These are phyloP conservation scores for Tulasnella sp. DNA, from an alignment of 768 basidiomycete genomes.

Conservation along the genomic window DNA sequence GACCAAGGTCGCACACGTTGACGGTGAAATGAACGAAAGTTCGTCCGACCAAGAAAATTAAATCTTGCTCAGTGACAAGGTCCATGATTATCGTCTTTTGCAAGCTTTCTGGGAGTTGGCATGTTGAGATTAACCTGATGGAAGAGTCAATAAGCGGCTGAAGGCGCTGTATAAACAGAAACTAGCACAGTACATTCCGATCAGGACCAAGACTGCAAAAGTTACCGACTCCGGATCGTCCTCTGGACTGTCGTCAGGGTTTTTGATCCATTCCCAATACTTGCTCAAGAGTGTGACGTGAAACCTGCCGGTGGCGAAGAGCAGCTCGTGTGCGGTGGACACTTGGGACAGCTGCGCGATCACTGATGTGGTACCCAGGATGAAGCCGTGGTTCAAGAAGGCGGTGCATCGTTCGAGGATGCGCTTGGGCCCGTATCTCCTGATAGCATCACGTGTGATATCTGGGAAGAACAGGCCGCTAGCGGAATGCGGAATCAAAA, in stretches of 20 bases:
- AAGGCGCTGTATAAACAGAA: not conserved
- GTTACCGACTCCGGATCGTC: not conserved
- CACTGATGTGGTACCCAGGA: not conserved
- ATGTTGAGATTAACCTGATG: not conserved
- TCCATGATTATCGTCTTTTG: not conserved
- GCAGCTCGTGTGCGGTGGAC: not conserved
- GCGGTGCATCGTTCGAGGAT: not conserved
- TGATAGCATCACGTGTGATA: not conserved
- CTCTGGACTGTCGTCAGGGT: not conserved
- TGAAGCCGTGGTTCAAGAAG: not conserved
- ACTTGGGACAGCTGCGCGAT: not conserved
- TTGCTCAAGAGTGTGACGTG: not conserved
- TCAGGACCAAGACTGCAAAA: not conserved
- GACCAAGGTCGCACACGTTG: not conserved
- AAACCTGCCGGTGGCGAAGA: not conserved
- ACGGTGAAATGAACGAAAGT: not conserved
- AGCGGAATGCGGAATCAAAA: not conserved
- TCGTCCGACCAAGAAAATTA: not conserved
- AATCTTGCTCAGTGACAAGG: not conserved
- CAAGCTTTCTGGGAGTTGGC: not conserved
- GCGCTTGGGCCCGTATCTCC: not conserved
- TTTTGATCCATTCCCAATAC: not conserved
- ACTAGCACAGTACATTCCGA: not conserved
- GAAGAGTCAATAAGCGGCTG: not conserved
- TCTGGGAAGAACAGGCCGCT: not conserved